phyloP scores from a whole-genome alignment of 1,284 basidiomycete species.

The Cutaneotrichosporon sp. region DNA sequence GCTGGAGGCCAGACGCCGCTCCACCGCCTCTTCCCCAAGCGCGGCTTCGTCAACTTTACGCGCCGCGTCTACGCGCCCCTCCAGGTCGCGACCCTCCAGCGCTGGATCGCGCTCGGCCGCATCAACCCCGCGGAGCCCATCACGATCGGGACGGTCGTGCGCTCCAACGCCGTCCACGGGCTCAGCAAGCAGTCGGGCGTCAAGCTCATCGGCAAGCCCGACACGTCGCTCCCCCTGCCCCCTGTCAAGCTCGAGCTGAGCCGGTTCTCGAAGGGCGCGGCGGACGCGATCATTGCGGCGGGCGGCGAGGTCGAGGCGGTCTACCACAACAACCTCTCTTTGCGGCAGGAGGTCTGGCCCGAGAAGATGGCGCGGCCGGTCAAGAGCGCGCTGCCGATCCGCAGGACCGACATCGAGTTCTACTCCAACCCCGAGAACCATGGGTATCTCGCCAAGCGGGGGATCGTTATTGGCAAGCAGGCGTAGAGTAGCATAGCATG shows the following conservation, averaged over 20 bases:
- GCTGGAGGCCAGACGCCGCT: constrained; percentile 97
- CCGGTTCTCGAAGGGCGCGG: constrained; percentile 82
- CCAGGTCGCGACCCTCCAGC: constrained; percentile 83
- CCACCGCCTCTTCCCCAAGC: constrained; percentile 87
- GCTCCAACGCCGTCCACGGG: constrained; percentile 84
- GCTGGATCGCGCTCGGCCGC: constrained; percentile 85
- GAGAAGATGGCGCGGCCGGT: constrained; percentile 59
- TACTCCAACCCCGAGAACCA: constrained; percentile 54
- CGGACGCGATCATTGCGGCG: constrained; percentile 74
- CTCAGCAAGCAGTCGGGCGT: constrained; percentile 74
- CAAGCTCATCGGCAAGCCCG: constrained; percentile 82
- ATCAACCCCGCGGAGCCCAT: constrained; percentile 79
- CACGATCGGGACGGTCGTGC: constrained; percentile 79
- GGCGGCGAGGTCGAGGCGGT: constrained; percentile 87
- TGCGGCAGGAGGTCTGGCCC: constrained; percentile 75
- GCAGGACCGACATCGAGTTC: constrained; percentile 71
- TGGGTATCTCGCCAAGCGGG: constrained; percentile 50
- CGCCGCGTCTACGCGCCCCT: constrained; percentile 76
- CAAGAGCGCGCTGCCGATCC: constrained; percentile 73
- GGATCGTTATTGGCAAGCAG: constrained; percentile 4
- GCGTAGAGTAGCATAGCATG: constrained; percentile 4
- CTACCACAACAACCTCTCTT: constrained; percentile 84
- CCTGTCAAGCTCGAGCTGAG: constrained; percentile 82
- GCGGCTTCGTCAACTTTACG: constrained; percentile 85
- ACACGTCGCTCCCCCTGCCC: constrained; percentile 52